Evolutionary conservation across 331 rosid genomes (phyloP).

Genomic region (Spiraea crenata): DNA sequence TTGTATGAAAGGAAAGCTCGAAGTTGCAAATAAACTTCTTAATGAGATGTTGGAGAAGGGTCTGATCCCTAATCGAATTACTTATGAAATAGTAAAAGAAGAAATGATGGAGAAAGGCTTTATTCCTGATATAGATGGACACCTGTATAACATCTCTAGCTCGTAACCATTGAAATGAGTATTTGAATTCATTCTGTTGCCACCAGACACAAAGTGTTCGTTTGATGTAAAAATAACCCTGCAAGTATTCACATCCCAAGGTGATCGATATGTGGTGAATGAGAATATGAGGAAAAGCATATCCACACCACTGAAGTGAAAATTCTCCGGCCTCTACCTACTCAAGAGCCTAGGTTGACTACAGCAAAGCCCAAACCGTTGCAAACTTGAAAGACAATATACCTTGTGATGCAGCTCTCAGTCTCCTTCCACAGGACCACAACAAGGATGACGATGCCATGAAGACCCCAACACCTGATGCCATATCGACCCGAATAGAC

Average conservation of each 20-base stretch:
- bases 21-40: constrained; percentile 49
- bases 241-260: background rate
- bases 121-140: constrained; percentile 54
- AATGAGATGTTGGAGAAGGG: constrained; percentile 60
- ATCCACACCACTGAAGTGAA: background rate
- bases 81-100: constrained; percentile 42
- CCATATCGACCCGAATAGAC: constrained; percentile 73
- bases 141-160: constrained; percentile 37
- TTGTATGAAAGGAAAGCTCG: constrained; percentile 39
- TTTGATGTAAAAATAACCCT: background rate
- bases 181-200: constrained; percentile 6
- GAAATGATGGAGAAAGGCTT: constrained; percentile 59
- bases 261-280: background rate
- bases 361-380: constrained; percentile 17
- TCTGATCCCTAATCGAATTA: constrained; percentile 43
- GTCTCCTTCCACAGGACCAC: constrained; percentile 2
- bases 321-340: background rate
- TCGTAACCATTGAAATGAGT: constrained; percentile 10
- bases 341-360: background rate
- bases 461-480: constrained; percentile 79
- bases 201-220: no score
- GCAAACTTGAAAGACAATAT: background rate
- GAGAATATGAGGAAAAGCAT: background rate
- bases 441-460: constrained; percentile 78
- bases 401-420: background rate